These are phyloP conservation scores for Penicillium polonicum DNA, from an alignment of 2,329 filamentous ascomycete genomes.

Conservation along the genomic window DNA sequence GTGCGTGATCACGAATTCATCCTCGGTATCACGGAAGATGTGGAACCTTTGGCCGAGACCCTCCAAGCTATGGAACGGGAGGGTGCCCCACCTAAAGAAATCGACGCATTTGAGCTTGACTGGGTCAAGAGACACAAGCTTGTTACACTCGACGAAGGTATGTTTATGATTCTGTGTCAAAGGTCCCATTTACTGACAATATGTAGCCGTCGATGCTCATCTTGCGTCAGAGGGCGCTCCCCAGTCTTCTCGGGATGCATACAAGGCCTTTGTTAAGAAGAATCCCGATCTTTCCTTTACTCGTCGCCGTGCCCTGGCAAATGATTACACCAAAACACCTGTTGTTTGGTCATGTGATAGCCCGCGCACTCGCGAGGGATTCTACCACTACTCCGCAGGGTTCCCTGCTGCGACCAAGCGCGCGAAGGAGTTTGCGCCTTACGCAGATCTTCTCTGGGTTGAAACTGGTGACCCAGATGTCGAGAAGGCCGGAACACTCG, in stretches of 20 bases:
- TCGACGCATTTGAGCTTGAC: conserved; percentile 78
- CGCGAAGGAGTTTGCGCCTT: conserved; percentile 85
- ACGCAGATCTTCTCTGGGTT: conserved; percentile 93
- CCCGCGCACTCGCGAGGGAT: conserved; percentile 85
- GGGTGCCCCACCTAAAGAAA: conserved; percentile 74
- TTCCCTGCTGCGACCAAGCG: conserved; percentile 88
- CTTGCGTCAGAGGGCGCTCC: conserved; percentile 65
- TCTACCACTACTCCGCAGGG: conserved; percentile 59
- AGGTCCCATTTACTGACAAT: conserved; percentile 11
- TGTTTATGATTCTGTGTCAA: neutral
- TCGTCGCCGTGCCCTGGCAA: conserved; percentile 71
- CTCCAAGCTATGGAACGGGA: conserved; percentile 84
- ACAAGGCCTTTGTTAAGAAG: conserved; percentile 60
- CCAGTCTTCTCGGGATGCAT: conserved; percentile 64
- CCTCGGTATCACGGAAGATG: conserved; percentile 76
- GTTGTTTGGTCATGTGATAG: conserved; percentile 88
- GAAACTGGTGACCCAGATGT: conserved; percentile 91
- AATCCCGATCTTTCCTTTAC: conserved; percentile 76
- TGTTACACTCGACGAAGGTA: conserved; percentile 82
- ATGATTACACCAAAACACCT: conserved; percentile 63
- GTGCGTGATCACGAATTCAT: conserved; percentile 97
- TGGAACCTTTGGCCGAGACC: conserved; percentile 80
- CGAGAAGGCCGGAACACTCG: conserved; percentile 70
- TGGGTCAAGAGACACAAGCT: conserved; percentile 88
- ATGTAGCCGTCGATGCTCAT: conserved; percentile 68